Evolutionary conservation across 2,329 filamentous ascomycete species (phyloP).

Genomic region (Fusarium virguliforme): DNA sequence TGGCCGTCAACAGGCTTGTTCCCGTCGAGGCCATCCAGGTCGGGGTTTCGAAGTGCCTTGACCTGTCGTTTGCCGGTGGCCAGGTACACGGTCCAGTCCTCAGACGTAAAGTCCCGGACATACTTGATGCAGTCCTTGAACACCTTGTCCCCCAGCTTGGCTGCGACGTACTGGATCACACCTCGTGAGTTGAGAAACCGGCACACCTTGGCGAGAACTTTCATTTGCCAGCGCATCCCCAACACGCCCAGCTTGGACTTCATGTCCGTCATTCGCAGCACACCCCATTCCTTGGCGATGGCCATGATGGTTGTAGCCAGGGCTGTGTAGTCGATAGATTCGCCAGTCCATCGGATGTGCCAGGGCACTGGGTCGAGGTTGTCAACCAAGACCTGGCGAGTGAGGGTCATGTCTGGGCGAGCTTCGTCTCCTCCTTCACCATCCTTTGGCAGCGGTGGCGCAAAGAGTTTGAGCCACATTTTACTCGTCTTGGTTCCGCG

Average conservation of each 20-base stretch:
- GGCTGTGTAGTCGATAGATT: constrained; percentile 72
- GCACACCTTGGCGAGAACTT: constrained; percentile 71
- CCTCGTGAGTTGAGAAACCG: constrained; percentile 72
- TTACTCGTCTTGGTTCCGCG: constrained; percentile 75
- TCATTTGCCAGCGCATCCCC: constrained; percentile 73
- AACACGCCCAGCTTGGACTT: constrained; percentile 71
- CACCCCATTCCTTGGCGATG: constrained; percentile 70
- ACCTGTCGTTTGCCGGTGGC: constrained; percentile 62
- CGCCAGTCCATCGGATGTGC: constrained; percentile 70
- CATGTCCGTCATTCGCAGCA: constrained; percentile 72
- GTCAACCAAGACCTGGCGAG: constrained; percentile 58
- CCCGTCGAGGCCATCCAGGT: constrained; percentile 49
- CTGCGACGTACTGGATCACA: constrained; percentile 71
- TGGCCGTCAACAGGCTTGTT: constrained; percentile 42
- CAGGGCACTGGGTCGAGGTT: constrained; percentile 71
- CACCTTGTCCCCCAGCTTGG: constrained; percentile 67
- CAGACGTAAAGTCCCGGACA: constrained; percentile 68
- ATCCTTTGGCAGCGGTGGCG: constrained; percentile 62
- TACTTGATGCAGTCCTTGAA: constrained; percentile 76
- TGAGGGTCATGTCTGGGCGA: constrained; percentile 58
- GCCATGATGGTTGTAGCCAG: constrained; percentile 72
- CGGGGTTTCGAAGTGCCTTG: constrained; percentile 44
- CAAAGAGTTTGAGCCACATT: constrained; percentile 72
- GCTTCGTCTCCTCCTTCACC: constrained; percentile 46
- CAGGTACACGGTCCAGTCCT: constrained; percentile 71